These are phyloP conservation scores for Lithohypha guttulata DNA, from an alignment of 2,329 filamentous ascomycete genomes.

Conservation along the genomic window DNA sequence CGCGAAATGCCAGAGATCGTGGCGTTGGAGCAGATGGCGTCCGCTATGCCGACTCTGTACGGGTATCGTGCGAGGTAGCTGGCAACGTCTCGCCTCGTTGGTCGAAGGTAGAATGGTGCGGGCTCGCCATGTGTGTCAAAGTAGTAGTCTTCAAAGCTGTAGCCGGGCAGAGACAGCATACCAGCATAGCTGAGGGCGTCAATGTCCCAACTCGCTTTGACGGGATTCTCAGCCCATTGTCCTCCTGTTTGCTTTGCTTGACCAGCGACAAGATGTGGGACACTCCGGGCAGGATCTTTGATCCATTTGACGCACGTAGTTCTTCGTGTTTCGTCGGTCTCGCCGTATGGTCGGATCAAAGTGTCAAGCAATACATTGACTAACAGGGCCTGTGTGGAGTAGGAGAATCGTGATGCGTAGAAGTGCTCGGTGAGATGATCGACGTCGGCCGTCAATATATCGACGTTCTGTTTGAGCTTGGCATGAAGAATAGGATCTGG, in stretches of 20 bases:
- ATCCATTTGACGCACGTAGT: conserved; percentile 46
- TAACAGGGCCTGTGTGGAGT: conserved; percentile 51
- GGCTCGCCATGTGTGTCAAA: conserved; percentile 30
- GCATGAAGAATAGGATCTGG: conserved; percentile 46
- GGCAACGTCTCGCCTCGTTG: conserved; percentile 44
- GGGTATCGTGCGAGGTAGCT: conserved; percentile 47
- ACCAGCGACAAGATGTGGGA: conserved; percentile 46
- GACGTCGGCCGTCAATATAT: conserved; percentile 39
- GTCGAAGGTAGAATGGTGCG: conserved; percentile 43
- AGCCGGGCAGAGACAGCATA: conserved; percentile 50
- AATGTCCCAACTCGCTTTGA: conserved; percentile 44
- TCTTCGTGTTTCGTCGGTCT: conserved; percentile 43
- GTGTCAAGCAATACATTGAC: conserved; percentile 52
- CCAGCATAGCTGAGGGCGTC: conserved; percentile 52
- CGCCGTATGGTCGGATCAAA: conserved; percentile 47
- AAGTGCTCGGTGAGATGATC: conserved; percentile 47
- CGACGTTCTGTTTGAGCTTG: conserved; percentile 39
- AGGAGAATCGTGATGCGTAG: conserved; percentile 45
- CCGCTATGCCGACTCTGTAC: conserved; percentile 40
- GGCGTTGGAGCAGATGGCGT: conserved; percentile 35
- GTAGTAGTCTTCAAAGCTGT: conserved; percentile 46
- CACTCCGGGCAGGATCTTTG: conserved; percentile 38
- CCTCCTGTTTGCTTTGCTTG: conserved; percentile 42
- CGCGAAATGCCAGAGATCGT: conserved; percentile 36
- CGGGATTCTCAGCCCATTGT: conserved; percentile 48